Base-by-base conservation (phyloP, 345 rosid species). In the Cochlearia excelsa region DNA sequence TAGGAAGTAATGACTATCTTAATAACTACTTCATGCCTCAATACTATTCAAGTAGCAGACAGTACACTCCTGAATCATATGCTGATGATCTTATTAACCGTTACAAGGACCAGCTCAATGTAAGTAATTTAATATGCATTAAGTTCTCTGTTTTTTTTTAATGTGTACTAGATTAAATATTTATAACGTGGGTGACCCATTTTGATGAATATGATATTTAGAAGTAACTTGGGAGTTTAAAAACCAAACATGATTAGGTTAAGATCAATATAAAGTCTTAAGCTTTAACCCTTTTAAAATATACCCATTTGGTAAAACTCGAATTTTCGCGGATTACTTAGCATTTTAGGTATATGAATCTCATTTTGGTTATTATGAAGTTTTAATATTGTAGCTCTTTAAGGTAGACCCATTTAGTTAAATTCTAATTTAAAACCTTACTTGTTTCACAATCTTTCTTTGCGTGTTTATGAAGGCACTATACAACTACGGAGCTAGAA, bases 1-100 rank as follows among this genome's bases (percentile, higher is more conserved):
- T 92, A 38, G 98, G 98, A 6, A 92, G 95, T 79, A 92, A 88
- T 54, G 99, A 92, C 65, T 92, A 92, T 64, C 90, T 92, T 45
- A 92, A 92, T 68, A 92, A 92, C 72, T 92, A 92, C 65, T 92
- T 88, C 84, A 84, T 83, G 94, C 97, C 99, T 2, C 67, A 39
- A 2, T 65, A 53, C 51, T 92, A 92, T 78, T 69, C 85, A 38
- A 57, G 78, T 3, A 28, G 84, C 63, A 71, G 74, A 45, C 91
- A 72, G 11, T 92, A 75, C 73, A 79, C 81, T 2, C 85, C 97
- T 0, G 84, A 82, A 6, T 83, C 81, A 41, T 92, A 46, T 11
- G 87, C 99, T 3, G 62, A 71, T 42, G 71, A 65, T 60, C 97
- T 92, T 51, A 81, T 83, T 70, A 74, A 59, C 46, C 77, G 77